Conservation (phyloP, 1,284 basidiomycete species). For the Tilletia caries region DNA sequence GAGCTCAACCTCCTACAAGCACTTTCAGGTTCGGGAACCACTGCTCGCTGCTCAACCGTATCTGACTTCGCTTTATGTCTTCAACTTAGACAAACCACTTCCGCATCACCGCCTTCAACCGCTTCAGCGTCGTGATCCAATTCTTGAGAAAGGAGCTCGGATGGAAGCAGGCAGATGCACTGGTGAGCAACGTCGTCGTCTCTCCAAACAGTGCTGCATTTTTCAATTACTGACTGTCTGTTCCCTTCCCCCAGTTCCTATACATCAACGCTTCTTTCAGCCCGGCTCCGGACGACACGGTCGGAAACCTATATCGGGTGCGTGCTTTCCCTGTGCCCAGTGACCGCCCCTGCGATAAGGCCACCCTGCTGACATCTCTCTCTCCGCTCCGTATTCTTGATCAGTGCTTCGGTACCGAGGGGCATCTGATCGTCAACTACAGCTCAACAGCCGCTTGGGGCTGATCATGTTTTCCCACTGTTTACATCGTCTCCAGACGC, state of each 20-base stretch:
- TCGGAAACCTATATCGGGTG: slow-evolving; percentile 70
- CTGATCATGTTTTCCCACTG: slow-evolving; percentile 17
- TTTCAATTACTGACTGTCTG: neutral
- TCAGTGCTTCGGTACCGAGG: slow-evolving; percentile 49
- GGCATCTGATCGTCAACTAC: slow-evolving; percentile 51
- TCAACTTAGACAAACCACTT: slow-evolving; percentile 88
- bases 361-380: neutral
- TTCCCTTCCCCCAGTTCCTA: slow-evolving; percentile 68
- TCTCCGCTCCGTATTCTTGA: neutral
- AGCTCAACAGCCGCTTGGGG: slow-evolving; percentile 49
- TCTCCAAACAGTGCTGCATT: neutral
- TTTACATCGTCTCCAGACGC: neutral
- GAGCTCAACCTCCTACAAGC: no score
- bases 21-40: neutral
- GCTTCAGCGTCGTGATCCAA: slow-evolving; percentile 91
- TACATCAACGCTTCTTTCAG: slow-evolving; percentile 98
- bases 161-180: slow-evolving; percentile 78
- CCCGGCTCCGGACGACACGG: slow-evolving; percentile 86
- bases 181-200: slow-evolving; percentile 63
- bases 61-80: slow-evolving; percentile 46
- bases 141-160: slow-evolving; percentile 86
- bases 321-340: slow-evolving; percentile 18
- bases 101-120: slow-evolving; percentile 90
- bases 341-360: neutral
- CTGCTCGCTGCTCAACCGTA: neutral